Base-by-base conservation (phyloP, 2,329 filamentous ascomycete species). In the Huntiella moniliformis region DNA sequence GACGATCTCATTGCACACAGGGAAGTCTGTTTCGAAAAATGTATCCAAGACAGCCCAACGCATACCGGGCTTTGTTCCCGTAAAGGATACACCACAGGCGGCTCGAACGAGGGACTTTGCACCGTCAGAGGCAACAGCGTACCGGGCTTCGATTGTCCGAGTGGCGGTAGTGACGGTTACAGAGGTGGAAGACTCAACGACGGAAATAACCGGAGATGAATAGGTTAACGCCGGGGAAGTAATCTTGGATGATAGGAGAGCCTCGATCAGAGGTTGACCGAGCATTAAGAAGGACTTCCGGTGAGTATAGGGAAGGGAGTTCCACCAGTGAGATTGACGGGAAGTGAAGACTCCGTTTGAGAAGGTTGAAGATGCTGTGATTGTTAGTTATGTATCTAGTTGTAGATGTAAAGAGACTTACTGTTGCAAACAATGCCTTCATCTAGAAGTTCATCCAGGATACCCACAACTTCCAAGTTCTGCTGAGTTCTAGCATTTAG, bases 121-220 rank as follows among this genome's bases (percentile, higher is more conserved):
- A 1, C 71, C 70, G 36, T 74, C 71, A 4, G 69, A 70, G 1
- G 67, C 70, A 2, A 71, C 61, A 3, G 64, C 62, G 45, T 68
- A 74, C 16, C 54, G 56, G 50, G 58, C 59, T 22, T 52, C 54
- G 3, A 66, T 51, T 2, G 33, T 57, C 17, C 56, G 58, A 1
- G 60, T 61, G 4, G 50, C 50, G 1, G 62, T 64, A 5, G 49
- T 52, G 16, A 46, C 18, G 17, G 45, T 42, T 10, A 61, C 59
- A 10, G 49, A 46, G 15, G 49, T 41, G 12, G 50, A 50, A 5
- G 53, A 53, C 46, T 61, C 59, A 0, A 48, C 45, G 38, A 63
- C 56, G 2, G 51, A 55, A 0, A 52, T 51, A 2, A 63, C 64
- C 1, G 56, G 56, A 37, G 67, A 63, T 12, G 56, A 53, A 48